phyloP scores from a whole-genome alignment of 176 grass and related monocot genomes.

The Triticum dicoccoides region DNA sequence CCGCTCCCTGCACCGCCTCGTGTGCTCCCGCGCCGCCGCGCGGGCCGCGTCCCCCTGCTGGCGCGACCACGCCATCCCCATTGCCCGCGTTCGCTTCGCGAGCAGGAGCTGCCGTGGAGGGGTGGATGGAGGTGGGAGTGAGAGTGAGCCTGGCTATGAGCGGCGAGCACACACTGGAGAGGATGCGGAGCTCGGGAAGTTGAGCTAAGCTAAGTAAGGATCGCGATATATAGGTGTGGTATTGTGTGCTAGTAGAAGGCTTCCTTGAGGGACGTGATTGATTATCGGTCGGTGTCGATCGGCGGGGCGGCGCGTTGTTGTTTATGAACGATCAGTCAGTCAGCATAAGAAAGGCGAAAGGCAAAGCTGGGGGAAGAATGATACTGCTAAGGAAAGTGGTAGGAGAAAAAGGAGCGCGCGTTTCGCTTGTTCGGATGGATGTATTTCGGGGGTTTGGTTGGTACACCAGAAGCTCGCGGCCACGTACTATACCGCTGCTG shows the following conservation, averaged over 20 bases:
- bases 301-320: neutral
- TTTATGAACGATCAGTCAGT: neutral
- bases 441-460: neutral
- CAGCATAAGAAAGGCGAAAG: neutral
- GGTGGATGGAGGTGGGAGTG: neutral
- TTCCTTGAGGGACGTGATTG: neutral
- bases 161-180: neutral
- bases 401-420: neutral
- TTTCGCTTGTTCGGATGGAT: neutral
- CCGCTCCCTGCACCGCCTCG: slow-evolving; percentile 72
- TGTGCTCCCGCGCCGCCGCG: slow-evolving; percentile 38
- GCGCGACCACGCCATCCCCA: slow-evolving; percentile 40
- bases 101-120: neutral
- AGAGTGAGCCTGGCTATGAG: neutral
- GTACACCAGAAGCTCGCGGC: slow-evolving; percentile 5
- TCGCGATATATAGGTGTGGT: neutral
- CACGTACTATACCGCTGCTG: neutral
- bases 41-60: slow-evolving; percentile 7
- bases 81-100: neutral
- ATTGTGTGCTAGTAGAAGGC: neutral
- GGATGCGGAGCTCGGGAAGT: neutral
- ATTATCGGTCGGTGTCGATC: neutral
- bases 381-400: slow-evolving; percentile 21
- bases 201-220: neutral
- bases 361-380: neutral